Evolutionary conservation across 2,329 filamentous ascomycete genomes (phyloP), one percentile per base, ranked within the genome.

Genomic region (Rachicladosporium sp.): DNA sequence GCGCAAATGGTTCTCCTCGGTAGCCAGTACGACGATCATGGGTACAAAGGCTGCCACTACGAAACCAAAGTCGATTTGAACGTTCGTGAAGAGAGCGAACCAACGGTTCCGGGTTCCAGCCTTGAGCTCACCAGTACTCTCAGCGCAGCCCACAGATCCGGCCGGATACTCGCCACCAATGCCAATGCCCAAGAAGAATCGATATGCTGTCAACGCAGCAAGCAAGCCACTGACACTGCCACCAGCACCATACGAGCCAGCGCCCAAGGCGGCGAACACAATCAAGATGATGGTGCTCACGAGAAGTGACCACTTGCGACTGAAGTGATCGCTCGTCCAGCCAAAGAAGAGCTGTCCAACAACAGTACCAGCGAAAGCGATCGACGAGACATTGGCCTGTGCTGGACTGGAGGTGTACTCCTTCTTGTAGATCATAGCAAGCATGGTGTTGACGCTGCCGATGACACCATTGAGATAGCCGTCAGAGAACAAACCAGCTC

Each of bases 401-500:
- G 85, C 80, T 0, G 68, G 66, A 0, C 82, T 89, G 2, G 66
- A 64, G n/a, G 58, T 69, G 61, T 87, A 95, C n/a, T 72, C 61
- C 1, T 69, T 62, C 31, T 73, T 73, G 55, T 94, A 94, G 50
- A 93, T 70, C 1, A 58, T 62, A 12, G 58, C 60, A 5, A 94
- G 73, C 43, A 87, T 76, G 1, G 86, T 93, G 51, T 80, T 83
- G 42, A 94, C 87, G 3, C 82, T 83, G 4, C 88, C 86, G 50
- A 94, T 94, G 47, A 93, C 81, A 54, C 84, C 86, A 63, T 93
- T 93, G 56, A 94, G 75, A 60, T 94, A 94, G 10, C 88, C 88
- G 60, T 94, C 88, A 15, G 81, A 87, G 62, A 94, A 94, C 2
- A 94, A 70, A 53, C 88, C 88, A 37, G 87, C 83, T 47, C 88